phyloP scores from a whole-genome alignment of 1,284 basidiomycete genomes.

The Malassezia cuniculi region DNA sequence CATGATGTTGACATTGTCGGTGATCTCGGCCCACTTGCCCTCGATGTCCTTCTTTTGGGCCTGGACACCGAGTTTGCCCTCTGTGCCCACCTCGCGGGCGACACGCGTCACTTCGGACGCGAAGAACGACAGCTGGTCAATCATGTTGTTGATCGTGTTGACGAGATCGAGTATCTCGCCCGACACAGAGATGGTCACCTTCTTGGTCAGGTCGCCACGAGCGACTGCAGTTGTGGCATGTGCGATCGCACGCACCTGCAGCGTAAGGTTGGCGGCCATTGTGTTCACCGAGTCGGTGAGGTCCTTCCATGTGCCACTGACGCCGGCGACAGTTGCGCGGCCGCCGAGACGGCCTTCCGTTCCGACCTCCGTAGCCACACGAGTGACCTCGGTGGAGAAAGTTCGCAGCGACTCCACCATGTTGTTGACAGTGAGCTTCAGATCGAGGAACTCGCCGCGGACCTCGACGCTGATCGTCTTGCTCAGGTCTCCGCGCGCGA shows the following conservation, averaged over 20 bases:
- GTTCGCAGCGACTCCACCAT: constrained; percentile 45
- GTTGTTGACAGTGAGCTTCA: constrained; percentile 45
- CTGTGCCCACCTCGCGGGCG: constrained; percentile 83
- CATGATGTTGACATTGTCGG: constrained; percentile 54
- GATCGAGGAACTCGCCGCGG: constrained; percentile 41
- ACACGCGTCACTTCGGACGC: constrained; percentile 90
- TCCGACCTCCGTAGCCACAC: constrained; percentile 45
- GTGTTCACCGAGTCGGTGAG: constrained; percentile 63
- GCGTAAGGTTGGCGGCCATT: constrained; percentile 60
- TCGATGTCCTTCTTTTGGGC: constrained; percentile 93
- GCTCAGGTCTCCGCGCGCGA: constrained; percentile 41
- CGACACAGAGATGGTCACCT: constrained; percentile 78
- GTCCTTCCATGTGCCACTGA: constrained; percentile 51
- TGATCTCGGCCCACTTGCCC: constrained; percentile 97
- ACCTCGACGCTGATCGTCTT: constrained; percentile 46
- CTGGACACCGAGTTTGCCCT: constrained; percentile 91
- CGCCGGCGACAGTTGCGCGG: constrained; percentile 43
- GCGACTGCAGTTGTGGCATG: constrained; percentile 92
- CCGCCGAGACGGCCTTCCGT: constrained; percentile 45
- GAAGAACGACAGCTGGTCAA: constrained; percentile 63
- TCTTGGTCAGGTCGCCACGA: constrained; percentile 79
- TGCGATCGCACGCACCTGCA: constrained; percentile 89
- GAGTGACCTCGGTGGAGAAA: constrained; percentile 45
- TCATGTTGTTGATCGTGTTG: constrained; percentile 53
- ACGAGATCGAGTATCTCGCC: constrained; percentile 87